A percentile compares a stretch with the other conserved stretches of the same genome.
phyloP scores from a whole-genome alignment of 441 rosid species.

The Heliophila coronopifolia region DNA sequence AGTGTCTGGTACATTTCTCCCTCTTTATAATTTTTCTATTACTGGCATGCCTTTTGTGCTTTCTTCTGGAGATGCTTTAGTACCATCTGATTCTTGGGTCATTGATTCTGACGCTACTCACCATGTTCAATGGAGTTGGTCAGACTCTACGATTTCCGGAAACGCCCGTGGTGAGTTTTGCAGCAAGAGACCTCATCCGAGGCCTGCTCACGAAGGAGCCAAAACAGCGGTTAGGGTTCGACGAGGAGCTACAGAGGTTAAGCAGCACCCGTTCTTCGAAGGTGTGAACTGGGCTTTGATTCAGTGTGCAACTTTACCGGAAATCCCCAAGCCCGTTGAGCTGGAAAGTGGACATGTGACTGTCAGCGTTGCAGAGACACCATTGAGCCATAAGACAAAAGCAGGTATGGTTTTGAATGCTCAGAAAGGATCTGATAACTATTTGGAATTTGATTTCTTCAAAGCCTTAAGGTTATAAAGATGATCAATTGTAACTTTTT shows the following conservation, averaged over 20 bases:
- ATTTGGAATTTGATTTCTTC: conserved; percentile 96
- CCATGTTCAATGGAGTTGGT: no score
- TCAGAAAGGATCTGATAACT: conserved; percentile 73
- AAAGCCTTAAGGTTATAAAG: conserved; percentile 31
- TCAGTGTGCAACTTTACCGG: conserved; percentile 68
- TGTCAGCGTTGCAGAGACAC: conserved; percentile 39
- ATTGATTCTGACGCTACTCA: background rate
- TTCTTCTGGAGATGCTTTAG: background rate
- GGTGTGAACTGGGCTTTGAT: conserved; percentile 90
- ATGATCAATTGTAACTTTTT: no score
- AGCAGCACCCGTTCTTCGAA: conserved; percentile 79
- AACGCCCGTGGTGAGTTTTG: conserved; percentile 56
- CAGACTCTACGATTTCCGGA: no score
- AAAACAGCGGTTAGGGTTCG: conserved; percentile 60
- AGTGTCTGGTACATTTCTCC: background rate
- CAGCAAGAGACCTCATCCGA: conserved; percentile 64
- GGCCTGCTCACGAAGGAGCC: conserved; percentile 77
- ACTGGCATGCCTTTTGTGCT: background rate
- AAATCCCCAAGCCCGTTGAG: conserved; percentile 72
- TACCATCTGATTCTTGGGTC: background rate
- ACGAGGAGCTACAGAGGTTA: conserved; percentile 83
- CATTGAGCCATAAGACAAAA: conserved; percentile 46
- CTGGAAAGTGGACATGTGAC: conserved; percentile 44
- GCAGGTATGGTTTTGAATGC: conserved; percentile 27
- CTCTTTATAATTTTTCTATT: background rate